Evolutionary conservation across 345 rosid genomes (phyloP), one percentile per base, ranked within the genome.

Genomic region (Pelargonium nanum): DNA sequence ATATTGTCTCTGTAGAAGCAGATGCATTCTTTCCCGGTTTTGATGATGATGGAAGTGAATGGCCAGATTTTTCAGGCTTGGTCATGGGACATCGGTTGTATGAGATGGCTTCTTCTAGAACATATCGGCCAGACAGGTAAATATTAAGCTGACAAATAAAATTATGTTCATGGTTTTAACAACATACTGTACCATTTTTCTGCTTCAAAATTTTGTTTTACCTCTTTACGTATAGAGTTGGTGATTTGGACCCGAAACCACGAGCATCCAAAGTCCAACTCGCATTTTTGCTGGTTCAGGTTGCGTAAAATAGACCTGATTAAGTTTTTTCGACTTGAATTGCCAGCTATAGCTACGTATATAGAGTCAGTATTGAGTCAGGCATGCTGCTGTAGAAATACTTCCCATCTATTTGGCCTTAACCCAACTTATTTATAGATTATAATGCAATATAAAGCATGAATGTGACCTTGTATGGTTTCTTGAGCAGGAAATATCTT

Each of bases 21-120:
- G 97, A 94, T 78, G 93, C 86, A 23, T 94, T 81, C 74, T 80
- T 88, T 66, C 97, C 97, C 48, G 93, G 97, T 65, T 90, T 82
- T 70, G 73, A 83, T 78, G 81, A 86, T 52, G 96, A 88, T 67
- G 97, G 95, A 51, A 86, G 87, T 73, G 80, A 80, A 66, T 74
- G 88, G 91, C 89, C 95, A 8, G 99, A 94, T 82, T 90, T 94
- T 67, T 87, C 96, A 32, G 80, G 93, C 73, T 82, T 94, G 83
- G 95, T 90, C 57, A 94, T 94, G 85, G 99, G 99, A 71, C 99
- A 94, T 34, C 80, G 99, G 57, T 80, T 90, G 20, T 94, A 94
- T 54, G 96, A 90, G 75, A 83, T 82, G 61, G 89, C 99, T 67
- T 75, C 90, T 55, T 74, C 93, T 58, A 77, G 87, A 80, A 90